Evolutionary conservation across 495 filamentous ascomycete genomes (phyloP).

Genomic region (Penicillium bialowiezense): DNA sequence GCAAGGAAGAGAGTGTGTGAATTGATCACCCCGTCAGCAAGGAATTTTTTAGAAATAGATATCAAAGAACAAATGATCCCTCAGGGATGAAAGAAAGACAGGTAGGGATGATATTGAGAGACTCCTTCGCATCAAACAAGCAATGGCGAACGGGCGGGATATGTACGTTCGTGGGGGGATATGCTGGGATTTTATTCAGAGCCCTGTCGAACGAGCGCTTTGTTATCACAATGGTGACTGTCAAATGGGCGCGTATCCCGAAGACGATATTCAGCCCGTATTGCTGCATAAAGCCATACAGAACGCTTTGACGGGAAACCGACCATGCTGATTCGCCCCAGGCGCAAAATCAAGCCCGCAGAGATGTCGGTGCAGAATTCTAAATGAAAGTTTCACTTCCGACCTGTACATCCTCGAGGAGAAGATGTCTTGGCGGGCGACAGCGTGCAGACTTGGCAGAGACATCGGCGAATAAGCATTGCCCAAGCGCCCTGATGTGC

Average conservation of each 20-base stretch:
- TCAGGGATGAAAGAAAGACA: slow-evolving; percentile 16
- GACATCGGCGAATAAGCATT: neutral
- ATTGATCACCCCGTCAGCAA: slow-evolving; percentile 21
- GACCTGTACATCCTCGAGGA: slow-evolving; percentile 5
- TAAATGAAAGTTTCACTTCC: neutral
- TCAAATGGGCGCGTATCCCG: slow-evolving; percentile 10
- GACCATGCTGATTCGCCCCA: neutral
- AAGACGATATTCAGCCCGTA: neutral
- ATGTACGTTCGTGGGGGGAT: slow-evolving; percentile 13
- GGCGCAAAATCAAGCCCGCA: slow-evolving; percentile 2
- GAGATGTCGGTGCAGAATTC: neutral
- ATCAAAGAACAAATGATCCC: slow-evolving; percentile 8
- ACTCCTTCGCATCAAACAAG: slow-evolving; percentile 7
- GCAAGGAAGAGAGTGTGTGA: slow-evolving; percentile 4
- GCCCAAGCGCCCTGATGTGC: neutral
- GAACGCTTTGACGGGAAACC: neutral
- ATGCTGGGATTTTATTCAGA: neutral
- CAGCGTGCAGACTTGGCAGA: slow-evolving; percentile 26
- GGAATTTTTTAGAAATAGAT: slow-evolving; percentile 7
- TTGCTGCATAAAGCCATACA: slow-evolving; percentile 1
- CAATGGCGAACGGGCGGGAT: slow-evolving; percentile 7
- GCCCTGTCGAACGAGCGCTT: slow-evolving; percentile 4
- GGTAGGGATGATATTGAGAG: slow-evolving; percentile 3
- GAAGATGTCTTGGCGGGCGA: slow-evolving; percentile 13
- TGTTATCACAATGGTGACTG: slow-evolving; percentile 13